Percentiles rank a stretch among this genome's conserved stretches.
phyloP scores from a whole-genome alignment of 495 filamentous ascomycete species.

The Friedmanniomyces endolithicus region DNA sequence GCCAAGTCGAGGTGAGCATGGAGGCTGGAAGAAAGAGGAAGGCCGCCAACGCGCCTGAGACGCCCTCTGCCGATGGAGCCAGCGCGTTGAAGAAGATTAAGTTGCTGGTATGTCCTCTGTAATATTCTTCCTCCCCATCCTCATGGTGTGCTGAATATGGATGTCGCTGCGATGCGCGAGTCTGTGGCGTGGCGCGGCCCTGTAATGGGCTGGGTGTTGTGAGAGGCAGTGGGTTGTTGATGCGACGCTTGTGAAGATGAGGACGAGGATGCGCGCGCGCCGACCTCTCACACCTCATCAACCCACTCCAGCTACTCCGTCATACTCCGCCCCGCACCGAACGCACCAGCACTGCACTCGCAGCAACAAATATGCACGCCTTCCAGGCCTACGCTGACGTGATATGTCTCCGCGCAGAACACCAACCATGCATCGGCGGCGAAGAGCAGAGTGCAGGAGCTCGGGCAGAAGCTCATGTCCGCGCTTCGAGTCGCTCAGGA shows the following conservation, averaged over 20 bases:
- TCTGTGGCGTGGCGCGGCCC: neutral
- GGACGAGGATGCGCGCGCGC: slow-evolving; percentile 12
- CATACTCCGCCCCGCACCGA: slow-evolving; percentile 5
- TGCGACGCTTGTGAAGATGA: slow-evolving; percentile 15
- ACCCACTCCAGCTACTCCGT: slow-evolving; percentile 10
- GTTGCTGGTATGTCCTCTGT: slow-evolving; percentile 39
- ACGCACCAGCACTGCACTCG: no score
- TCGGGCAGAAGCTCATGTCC: slow-evolving; percentile 53
- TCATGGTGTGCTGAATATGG: neutral
- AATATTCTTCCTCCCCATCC: neutral
- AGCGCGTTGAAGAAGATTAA: slow-evolving; percentile 52
- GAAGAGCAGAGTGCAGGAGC: slow-evolving; percentile 35
- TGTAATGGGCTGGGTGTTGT: neutral
- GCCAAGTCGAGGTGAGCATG: slow-evolving; percentile 4
- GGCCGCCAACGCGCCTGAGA: slow-evolving; percentile 2
- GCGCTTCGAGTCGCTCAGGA: slow-evolving; percentile 54
- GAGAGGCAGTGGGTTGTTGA: slow-evolving; percentile 1
- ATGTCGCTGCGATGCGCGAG: neutral
- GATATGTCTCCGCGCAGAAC: slow-evolving; percentile 8
- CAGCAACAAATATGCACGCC: neutral
- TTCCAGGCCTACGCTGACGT: slow-evolving; percentile 3
- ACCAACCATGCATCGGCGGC: slow-evolving; percentile 6
- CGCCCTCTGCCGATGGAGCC: slow-evolving; percentile 39
- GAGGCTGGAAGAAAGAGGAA: slow-evolving; percentile 24
- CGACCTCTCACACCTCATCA: slow-evolving; percentile 1